Conservation (phyloP, 305 asterid genomes). For the Striga hermonthica region DNA sequence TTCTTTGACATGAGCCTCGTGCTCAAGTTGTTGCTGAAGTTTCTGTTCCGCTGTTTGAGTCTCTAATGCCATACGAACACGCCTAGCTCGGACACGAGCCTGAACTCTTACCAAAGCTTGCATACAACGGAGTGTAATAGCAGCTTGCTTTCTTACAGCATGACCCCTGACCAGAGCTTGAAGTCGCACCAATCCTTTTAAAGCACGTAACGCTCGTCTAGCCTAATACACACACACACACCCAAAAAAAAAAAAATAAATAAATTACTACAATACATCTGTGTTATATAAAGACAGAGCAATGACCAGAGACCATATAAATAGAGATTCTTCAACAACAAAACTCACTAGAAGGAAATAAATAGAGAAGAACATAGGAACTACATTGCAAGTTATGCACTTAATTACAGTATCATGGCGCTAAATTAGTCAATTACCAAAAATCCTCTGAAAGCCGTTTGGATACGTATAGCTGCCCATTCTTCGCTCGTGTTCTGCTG, state of each 20-base stretch:
- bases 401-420: constrained; percentile 16
- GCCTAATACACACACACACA: constrained; percentile 46
- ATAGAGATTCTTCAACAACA: constrained; percentile 6
- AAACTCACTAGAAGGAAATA: not conserved
- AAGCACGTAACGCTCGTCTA: constrained; percentile 86
- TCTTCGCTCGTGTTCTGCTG: constrained; percentile 54
- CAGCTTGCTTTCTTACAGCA: constrained; percentile 97
- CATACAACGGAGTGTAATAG: constrained; percentile 85
- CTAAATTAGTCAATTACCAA: constrained; percentile 50
- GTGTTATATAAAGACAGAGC: not conserved
- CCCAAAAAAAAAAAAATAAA: not conserved
- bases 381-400: constrained; percentile 11
- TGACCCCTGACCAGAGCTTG: constrained; percentile 98
- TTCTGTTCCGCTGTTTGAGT: constrained; percentile 66
- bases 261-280: not conserved
- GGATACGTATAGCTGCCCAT: constrained; percentile 80
- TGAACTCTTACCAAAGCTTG: constrained; percentile 96
- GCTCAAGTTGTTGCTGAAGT: constrained; percentile 66
- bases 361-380: not conserved
- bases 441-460: constrained; percentile 88
- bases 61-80: constrained; percentile 84
- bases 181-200: constrained; percentile 95
- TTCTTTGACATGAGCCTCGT: constrained; percentile 74
- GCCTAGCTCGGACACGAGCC: constrained; percentile 96
- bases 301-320: not conserved